Conservation (phyloP, 371 early-diverging fungal genomes). For the Lichtheimia corymbifera region DNA sequence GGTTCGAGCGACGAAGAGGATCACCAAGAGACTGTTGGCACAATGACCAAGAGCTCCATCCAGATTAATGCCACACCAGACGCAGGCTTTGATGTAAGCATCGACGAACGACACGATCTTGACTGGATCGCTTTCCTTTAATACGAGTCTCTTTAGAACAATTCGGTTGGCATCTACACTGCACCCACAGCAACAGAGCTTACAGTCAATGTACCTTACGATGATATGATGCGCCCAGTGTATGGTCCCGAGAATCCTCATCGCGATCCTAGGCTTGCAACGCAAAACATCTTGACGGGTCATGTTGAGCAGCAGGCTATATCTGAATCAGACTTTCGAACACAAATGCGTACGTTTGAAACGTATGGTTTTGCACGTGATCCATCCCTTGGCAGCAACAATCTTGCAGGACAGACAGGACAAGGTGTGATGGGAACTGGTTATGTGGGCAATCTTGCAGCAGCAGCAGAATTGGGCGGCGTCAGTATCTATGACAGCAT, state of each 20-base stretch:
- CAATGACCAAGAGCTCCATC: slow-evolving; percentile 4
- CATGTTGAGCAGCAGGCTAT: slow-evolving; percentile 82
- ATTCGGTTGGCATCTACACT: slow-evolving; percentile 49
- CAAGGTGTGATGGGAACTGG: slow-evolving; percentile 61
- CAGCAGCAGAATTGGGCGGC: slow-evolving; percentile 48
- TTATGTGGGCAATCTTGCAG: slow-evolving; percentile 70
- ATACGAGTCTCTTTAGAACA: slow-evolving; percentile 16
- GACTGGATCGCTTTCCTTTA: too few species aligned
- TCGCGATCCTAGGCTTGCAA: slow-evolving; percentile 43
- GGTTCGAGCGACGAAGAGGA: slow-evolving; percentile 62
- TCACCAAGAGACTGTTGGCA: not conserved
- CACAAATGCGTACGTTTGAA: slow-evolving; percentile 79
- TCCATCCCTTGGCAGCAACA: slow-evolving; percentile 60
- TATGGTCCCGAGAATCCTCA: slow-evolving; percentile 84
- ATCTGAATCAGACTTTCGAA: slow-evolving; percentile 75
- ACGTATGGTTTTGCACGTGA: slow-evolving; percentile 86
- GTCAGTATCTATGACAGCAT: slow-evolving; percentile 58
- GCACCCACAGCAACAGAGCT: slow-evolving; percentile 70
- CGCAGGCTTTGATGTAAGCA: slow-evolving; percentile 69
- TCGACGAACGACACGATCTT: too few species aligned
- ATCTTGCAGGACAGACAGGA: slow-evolving; percentile 54
- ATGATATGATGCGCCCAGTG: slow-evolving; percentile 66
- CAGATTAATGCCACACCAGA: slow-evolving; percentile 73
- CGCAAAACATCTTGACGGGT: slow-evolving; percentile 74
- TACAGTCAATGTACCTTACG: slow-evolving; percentile 78